Percentiles rank a stretch among this genome's conserved stretches.
Conservation (phyloP, 495 filamentous ascomycete species). For the Aspergillus diversus region DNA sequence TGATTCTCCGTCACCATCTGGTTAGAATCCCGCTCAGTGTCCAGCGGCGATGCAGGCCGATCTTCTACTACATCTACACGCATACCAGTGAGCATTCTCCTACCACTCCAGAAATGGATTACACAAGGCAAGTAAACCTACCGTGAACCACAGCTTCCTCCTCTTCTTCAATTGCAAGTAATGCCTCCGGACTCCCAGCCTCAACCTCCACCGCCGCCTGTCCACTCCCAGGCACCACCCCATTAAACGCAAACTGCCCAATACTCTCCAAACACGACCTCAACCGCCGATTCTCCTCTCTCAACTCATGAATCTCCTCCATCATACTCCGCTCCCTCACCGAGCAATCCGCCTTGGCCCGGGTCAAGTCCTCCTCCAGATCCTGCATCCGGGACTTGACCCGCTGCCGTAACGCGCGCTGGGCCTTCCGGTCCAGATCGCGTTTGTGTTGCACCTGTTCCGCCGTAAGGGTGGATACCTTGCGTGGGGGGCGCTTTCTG, state of each 20-base stretch:
- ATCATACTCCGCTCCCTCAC: constrained; percentile 12
- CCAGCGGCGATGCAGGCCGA: too few relatives aligned
- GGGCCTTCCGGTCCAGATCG: constrained; percentile 19
- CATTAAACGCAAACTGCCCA: constrained; percentile 13
- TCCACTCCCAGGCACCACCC: too few relatives aligned
- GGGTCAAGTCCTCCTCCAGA: constrained; percentile 16
- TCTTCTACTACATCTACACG: too few relatives aligned
- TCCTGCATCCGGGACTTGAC: constrained; percentile 12
- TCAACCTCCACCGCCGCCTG: too few relatives aligned
- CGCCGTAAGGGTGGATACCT: constrained; percentile 1
- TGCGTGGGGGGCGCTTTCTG: constrained; percentile 1
- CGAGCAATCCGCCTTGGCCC: constrained; percentile 4
- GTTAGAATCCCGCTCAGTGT: too few relatives aligned
- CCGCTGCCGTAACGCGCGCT: constrained; percentile 14
- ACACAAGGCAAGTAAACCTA: too few relatives aligned
- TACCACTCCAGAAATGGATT: too few relatives aligned
- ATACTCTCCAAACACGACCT: constrained; percentile 14
- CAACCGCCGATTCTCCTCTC: constrained; percentile 14
- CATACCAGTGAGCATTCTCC: too few relatives aligned
- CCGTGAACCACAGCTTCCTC: too few relatives aligned
- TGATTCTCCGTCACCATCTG: too few relatives aligned
- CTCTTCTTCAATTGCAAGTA: neutral
- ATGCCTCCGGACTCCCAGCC: neutral
- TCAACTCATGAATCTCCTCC: constrained; percentile 12
- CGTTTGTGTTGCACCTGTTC: constrained; percentile 19